Evolutionary conservation across 2,329 filamentous ascomycete genomes (phyloP).

Genomic region (Pseudocercospora vitis): DNA sequence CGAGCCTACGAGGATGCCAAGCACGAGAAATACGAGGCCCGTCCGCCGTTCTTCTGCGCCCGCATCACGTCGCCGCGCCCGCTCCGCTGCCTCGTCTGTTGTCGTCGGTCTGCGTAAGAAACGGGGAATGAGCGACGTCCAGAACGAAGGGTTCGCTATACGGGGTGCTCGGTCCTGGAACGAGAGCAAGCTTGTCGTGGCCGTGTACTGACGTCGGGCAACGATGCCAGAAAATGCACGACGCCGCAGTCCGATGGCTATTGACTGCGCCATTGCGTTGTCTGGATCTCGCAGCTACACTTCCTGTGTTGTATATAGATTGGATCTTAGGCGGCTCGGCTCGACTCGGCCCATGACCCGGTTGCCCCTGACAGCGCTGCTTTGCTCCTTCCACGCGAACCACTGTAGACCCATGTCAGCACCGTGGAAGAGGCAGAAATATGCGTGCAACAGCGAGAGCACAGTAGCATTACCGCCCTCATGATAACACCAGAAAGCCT

Average conservation of each 20-base stretch:
- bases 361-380: constrained; percentile 14
- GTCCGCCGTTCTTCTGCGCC: constrained; percentile 52
- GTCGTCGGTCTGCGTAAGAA: constrained; percentile 32
- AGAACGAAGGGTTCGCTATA: constrained; percentile 39
- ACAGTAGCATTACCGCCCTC: background rate
- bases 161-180: constrained; percentile 32
- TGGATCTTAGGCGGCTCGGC: background rate
- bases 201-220: constrained; percentile 8
- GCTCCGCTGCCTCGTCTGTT: constrained; percentile 25
- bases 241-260: constrained; percentile 7
- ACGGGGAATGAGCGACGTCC: constrained; percentile 39
- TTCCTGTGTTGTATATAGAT: too few relatives aligned
- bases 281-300: background rate
- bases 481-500: constrained; percentile 23
- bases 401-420: background rate
- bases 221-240: constrained; percentile 1
- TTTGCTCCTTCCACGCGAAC: background rate
- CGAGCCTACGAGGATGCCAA: constrained; percentile 79
- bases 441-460: background rate
- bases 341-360: too few relatives aligned
- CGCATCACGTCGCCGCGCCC: constrained; percentile 16
- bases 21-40: constrained; percentile 64
- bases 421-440: background rate
- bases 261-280: constrained; percentile 17
- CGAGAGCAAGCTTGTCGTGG: constrained; percentile 9